Conservation (phyloP, 345 rosid species). For the Pelargonium nanum region DNA sequence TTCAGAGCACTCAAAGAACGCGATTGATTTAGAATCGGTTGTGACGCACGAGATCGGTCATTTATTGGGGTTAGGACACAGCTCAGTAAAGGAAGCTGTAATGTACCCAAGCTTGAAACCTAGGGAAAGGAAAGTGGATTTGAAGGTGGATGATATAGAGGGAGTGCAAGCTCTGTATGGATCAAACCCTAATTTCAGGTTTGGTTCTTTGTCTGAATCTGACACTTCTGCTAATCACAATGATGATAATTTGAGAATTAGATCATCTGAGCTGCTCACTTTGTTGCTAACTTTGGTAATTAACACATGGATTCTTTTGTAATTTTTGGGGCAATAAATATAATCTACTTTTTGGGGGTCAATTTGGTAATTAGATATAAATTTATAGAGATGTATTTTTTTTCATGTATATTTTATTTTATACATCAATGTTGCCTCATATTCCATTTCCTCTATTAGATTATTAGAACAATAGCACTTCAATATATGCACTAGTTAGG, state of each 20-base stretch:
- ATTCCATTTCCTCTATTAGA: no score
- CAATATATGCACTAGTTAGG: no score
- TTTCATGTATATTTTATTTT: no score
- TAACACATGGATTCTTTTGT: no score
- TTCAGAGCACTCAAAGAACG: constrained; percentile 45
- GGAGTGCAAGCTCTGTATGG: constrained; percentile 78
- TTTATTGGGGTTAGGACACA: constrained; percentile 58
- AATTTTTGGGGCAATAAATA: no score
- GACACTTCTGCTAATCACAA: constrained; percentile 35
- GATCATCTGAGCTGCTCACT: background rate
- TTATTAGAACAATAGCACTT: no score
- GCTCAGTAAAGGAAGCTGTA: constrained; percentile 54
- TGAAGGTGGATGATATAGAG: constrained; percentile 48
- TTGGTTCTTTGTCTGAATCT: constrained; percentile 45
- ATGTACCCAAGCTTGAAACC: constrained; percentile 90
- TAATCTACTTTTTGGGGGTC: no score
- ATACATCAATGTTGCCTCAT: no score
- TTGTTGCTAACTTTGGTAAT: background rate
- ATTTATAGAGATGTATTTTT: no score
- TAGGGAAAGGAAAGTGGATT: constrained; percentile 43
- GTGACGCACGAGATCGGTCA: constrained; percentile 87
- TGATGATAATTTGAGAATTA: background rate
- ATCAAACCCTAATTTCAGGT: constrained; percentile 56
- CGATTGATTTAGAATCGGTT: constrained; percentile 79
- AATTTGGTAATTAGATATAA: no score